Conservation (phyloP, 345 rosid genomes). For the Murraya paniculata region DNA sequence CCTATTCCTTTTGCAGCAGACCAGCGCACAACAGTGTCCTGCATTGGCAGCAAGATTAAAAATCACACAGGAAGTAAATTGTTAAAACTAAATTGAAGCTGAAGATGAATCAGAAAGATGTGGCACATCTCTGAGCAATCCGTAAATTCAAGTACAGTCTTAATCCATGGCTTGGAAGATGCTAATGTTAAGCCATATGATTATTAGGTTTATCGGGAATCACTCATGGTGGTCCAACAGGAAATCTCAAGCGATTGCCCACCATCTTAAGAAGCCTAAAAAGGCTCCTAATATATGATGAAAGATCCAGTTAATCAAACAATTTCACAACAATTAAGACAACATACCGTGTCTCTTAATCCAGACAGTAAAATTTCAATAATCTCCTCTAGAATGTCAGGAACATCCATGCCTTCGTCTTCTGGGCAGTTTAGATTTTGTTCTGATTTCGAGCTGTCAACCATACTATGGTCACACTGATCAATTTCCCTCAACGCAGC, state of each 20-base stretch:
- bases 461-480: slow-evolving; percentile 24
- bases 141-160: slow-evolving; percentile 1
- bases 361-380: slow-evolving; percentile 87
- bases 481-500: slow-evolving; percentile 38
- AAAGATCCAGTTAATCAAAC: neutral
- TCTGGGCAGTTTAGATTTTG: slow-evolving; percentile 32
- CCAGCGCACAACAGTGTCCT: slow-evolving; percentile 99
- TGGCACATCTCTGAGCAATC: neutral
- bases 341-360: slow-evolving; percentile 82
- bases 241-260: neutral
- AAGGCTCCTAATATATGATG: neutral
- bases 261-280: neutral
- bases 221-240: neutral
- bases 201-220: neutral
- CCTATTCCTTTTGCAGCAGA: slow-evolving; percentile 99
- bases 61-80: slow-evolving; percentile 14
- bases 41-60: slow-evolving; percentile 21
- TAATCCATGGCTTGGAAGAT: neutral
- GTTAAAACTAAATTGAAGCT: slow-evolving; percentile 2
- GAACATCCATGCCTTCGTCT: slow-evolving; percentile 85
- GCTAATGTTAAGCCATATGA: neutral
- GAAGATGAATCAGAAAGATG: neutral
- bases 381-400: slow-evolving; percentile 83
- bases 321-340: slow-evolving; percentile 11
- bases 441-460: slow-evolving; percentile 29